Evolutionary conservation across 495 filamentous ascomycete genomes (phyloP).

Genomic region (Aspergillus campestris): DNA sequence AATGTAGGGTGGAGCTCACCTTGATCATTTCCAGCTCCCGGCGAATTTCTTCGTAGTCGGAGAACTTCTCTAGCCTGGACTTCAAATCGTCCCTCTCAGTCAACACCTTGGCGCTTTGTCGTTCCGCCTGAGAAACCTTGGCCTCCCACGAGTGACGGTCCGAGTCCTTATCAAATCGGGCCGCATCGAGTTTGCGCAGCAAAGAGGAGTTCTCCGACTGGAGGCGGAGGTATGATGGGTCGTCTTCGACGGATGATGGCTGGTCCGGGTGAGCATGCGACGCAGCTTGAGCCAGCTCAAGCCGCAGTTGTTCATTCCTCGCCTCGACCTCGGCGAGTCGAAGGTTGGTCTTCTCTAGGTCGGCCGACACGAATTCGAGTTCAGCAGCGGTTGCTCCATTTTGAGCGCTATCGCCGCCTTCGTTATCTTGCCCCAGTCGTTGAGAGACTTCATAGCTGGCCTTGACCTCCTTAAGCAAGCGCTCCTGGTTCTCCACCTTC

Average conservation of each 20-base stretch:
- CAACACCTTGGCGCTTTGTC: constrained; percentile 39
- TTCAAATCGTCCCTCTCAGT: constrained; percentile 72
- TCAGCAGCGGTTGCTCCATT: constrained; percentile 73
- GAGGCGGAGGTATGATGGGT: constrained; percentile 75
- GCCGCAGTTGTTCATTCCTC: constrained; percentile 83
- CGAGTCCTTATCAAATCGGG: constrained; percentile 71
- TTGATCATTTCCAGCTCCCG: constrained; percentile 93
- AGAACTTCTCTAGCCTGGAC: constrained; percentile 75
- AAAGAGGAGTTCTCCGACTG: constrained; percentile 88
- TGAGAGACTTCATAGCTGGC: constrained; percentile 96
- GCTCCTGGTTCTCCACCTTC: constrained; percentile 89
- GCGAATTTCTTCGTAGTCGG: constrained; percentile 93
- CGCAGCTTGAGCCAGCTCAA: constrained; percentile 83
- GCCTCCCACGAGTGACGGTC: constrained; percentile 64
- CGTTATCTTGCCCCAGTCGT: constrained; percentile 64
- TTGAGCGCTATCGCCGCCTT: constrained; percentile 47
- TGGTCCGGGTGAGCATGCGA: constrained; percentile 60
- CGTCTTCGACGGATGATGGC: constrained; percentile 61
- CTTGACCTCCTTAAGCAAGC: constrained; percentile 86
- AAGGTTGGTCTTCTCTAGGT: constrained; percentile 81
- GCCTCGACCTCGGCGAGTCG: constrained; percentile 87
- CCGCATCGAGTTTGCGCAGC: constrained; percentile 75
- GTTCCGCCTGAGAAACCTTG: constrained; percentile 47
- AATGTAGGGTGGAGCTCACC: constrained; percentile 22
- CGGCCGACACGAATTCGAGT: constrained; percentile 83